A percentile compares a stretch with the other conserved stretches of the same genome.
phyloP scores from a whole-genome alignment of 768 basidiomycete genomes.

The Pleurotus platypus region DNA sequence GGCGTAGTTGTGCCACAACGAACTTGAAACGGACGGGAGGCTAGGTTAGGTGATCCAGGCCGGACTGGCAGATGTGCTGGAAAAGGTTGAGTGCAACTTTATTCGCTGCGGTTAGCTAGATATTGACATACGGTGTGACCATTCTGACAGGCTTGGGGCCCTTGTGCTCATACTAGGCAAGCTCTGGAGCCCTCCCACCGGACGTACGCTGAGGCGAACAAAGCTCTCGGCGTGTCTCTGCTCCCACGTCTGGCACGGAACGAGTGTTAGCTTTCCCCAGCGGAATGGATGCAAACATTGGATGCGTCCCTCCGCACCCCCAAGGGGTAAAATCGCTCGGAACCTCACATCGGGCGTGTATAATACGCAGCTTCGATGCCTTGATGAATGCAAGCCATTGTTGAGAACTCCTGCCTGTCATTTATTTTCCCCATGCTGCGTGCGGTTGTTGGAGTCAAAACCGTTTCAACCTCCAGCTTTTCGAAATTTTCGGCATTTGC shows the following conservation, averaged over 20 bases:
- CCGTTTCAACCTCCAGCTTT: too few relatives aligned
- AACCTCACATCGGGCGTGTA: too few relatives aligned
- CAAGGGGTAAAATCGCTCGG: too few relatives aligned
- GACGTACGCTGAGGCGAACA: background rate
- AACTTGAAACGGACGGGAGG: background rate
- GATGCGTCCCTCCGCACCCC: too few relatives aligned
- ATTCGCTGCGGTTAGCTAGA: background rate
- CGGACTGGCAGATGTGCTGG: background rate
- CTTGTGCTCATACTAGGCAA: slow-evolving; percentile 3
- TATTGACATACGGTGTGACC: slow-evolving; percentile 5
- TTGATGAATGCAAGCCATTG: too few relatives aligned
- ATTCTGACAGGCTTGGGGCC: slow-evolving; percentile 1
- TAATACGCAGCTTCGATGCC: too few relatives aligned
- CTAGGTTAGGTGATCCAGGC: background rate
- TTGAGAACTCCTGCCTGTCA: too few relatives aligned
- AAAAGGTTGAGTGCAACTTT: background rate
- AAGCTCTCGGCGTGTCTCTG: background rate
- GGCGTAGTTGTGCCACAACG: too few relatives aligned
- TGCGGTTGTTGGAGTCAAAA: too few relatives aligned
- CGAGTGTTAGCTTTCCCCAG: background rate
- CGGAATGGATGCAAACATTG: too few relatives aligned
- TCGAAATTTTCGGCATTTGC: too few relatives aligned
- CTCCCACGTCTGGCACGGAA: slow-evolving; percentile 7
- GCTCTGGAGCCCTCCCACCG: background rate
- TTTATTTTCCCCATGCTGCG: too few relatives aligned